Base-by-base conservation (phyloP, 2,329 filamentous ascomycete species). In the Cercospora janseana region DNA sequence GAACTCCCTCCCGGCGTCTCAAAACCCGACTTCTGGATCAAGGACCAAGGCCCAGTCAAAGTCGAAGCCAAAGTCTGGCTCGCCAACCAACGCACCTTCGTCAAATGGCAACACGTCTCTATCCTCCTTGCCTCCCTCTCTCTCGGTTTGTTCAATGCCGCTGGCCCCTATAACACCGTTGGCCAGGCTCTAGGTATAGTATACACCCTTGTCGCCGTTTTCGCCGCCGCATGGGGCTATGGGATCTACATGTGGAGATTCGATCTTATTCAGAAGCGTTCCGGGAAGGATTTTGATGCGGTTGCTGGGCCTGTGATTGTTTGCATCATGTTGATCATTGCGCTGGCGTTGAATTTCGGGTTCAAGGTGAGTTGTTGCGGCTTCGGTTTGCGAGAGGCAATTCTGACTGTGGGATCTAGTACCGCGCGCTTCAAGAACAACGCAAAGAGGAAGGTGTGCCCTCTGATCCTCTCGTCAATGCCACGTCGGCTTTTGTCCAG, bases 61-160 rank as follows among this genome's bases (percentile, higher is more conserved):
- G 89, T 98, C 50, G 93, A 98, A 73, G 90, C 89, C 55, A 98
- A 98, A 72, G 92, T 98, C 23, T 98, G 93, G 92, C 84, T 98
- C 50, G 93, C 93, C 47, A 98, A 98, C 70, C 92, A 98, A 73
- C 86, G 93, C 55, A 98, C 93, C 0, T 98, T 96, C 68, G 85
- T 98, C 70, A 97, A 96, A 71, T 98, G 93, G 93, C 88, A 97
- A 75, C 91, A 97, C 69, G 90, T 98, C 63, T 86, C 83, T 55
- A 82, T 98, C 41, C 78, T 98, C 10, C 82, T 98, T 18, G 91
- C 90, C 28, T 84, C 85, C 16, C 73, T 98, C 23, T 88, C 88
- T 0, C 75, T 98, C 9, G 88, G 86, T 16, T 74, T 98, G 21
- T 96, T 92, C 73, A 92, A 95, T 61, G 89, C 92, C 0, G 91